Base-by-base conservation (phyloP, 768 basidiomycete species). In the Trichaptum fuscoviolaceum region DNA sequence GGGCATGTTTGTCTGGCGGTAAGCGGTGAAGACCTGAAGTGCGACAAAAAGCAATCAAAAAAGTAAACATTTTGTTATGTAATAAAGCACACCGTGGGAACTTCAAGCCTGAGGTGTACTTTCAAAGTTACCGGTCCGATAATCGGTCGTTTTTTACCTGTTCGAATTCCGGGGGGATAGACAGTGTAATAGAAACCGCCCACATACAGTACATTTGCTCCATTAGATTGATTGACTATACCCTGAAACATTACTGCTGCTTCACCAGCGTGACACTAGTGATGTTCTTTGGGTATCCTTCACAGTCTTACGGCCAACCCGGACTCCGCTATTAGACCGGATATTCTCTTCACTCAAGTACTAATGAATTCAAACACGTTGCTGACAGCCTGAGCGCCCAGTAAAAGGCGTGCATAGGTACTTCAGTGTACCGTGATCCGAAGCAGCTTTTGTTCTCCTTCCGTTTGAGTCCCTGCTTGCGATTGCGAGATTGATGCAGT, bases 1-100 rank as follows among this genome's bases (percentile, higher is more conserved):
- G 42, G 42, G 42, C 42, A 52, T 52, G 20, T 52, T n/a, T 52
- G 20, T 52, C 20, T 52, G 42, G 42, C 42, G 42, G 42, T 52
- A 52, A n/a, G 42, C 42, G 42, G 42, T 52, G 42, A 52, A 52
- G 42, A 52, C n/a, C 42, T 52, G 42, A 52, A 52, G 42, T n/a
- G 42, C 42, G 42, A 15, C 42, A 52, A 52, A 52, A 52, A 12
- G 3, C 12, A 12, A 52, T 3, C 10, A 2, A 6, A 52, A 52
- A 52, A 52, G 15, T n/a, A n/a, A n/a, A n/a, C n/a, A n/a, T n/a
- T 3, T 12, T 3, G 15, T 52, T 52, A 52, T 20, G 20, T 52
- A 52, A 52, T 52, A 52, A 52, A 52, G 12, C 42, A 52, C 42
- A 52, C 30, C 42, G 42, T 52, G 42, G 6, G 42, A 30, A 52